Conservation (phyloP, 345 rosid species). For the Noccaea bulbosa region DNA sequence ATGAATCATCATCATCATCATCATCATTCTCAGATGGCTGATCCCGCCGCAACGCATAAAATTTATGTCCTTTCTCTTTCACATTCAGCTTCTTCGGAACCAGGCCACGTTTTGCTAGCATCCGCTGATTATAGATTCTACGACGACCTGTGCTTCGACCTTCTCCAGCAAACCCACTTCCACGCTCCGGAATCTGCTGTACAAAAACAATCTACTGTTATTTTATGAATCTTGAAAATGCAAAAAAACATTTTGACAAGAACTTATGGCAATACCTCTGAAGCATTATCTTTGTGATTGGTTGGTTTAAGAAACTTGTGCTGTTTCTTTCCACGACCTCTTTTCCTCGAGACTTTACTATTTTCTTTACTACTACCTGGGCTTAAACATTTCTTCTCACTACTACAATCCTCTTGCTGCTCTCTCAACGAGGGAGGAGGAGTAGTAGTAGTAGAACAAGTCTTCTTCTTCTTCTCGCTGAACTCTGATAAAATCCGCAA, state of each 20-base stretch:
- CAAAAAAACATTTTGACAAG: background rate
- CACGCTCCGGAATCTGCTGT: conserved; percentile 50
- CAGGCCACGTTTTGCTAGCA: conserved; percentile 63
- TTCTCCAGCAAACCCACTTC: conserved; percentile 49
- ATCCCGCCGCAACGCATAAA: conserved; percentile 52
- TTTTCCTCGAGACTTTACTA: conserved; percentile 55
- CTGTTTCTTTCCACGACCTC: conserved; percentile 52
- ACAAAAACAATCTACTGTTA: conserved; percentile 38
- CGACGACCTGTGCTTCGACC: conserved; percentile 53
- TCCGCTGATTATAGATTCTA: conserved; percentile 64
- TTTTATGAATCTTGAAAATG: conserved; percentile 41
- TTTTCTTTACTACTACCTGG: conserved; percentile 45
- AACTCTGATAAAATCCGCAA: conserved; percentile 77
- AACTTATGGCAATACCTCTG: conserved; percentile 54
- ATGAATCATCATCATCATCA: conserved; percentile 52
- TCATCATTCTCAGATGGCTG: conserved; percentile 56
- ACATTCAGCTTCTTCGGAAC: conserved; percentile 54
- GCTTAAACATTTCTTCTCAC: conserved; percentile 45
- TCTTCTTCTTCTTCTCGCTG: conserved; percentile 37
- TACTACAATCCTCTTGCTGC: conserved; percentile 1
- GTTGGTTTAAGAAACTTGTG: conserved; percentile 63
- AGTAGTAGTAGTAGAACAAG: conserved; percentile 23
- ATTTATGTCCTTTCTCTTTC: conserved; percentile 45
- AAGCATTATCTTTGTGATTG: conserved; percentile 48
- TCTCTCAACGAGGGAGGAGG: conserved; percentile 9